A percentile compares a stretch with the other conserved stretches of the same genome.
phyloP scores from a whole-genome alignment of 352 stramenopile species.

The Phytophthora citrophthora region DNA sequence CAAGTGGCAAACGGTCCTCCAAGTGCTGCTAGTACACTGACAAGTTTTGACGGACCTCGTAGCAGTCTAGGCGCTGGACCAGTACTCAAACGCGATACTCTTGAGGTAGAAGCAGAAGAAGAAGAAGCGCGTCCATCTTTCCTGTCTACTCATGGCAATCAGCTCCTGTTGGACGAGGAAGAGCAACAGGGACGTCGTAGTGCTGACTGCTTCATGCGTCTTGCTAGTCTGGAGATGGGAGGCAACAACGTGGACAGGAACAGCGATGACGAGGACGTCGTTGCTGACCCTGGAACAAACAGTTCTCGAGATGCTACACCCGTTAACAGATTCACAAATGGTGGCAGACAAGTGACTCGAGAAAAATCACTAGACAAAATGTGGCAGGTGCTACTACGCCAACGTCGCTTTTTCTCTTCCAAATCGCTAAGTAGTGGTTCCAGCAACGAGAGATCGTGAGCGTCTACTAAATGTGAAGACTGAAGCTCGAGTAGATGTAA shows the following conservation, averaged over 20 bases:
- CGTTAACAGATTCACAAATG: constrained; percentile 2
- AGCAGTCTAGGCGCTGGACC: constrained; percentile 12
- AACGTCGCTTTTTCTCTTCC: constrained; percentile 71
- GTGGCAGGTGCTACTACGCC: constrained; percentile 59
- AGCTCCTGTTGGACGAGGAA: constrained; percentile 42
- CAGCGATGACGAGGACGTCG: constrained; percentile 29
- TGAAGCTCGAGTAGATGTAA: neutral
- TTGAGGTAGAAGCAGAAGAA: constrained; percentile 35
- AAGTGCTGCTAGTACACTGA: constrained; percentile 10
- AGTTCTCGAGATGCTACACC: neutral
- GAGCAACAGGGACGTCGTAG: constrained; percentile 50
- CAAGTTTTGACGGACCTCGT: constrained; percentile 6
- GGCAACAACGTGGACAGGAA: constrained; percentile 34
- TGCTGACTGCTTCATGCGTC: constrained; percentile 80
- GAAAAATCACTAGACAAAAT: constrained; percentile 51
- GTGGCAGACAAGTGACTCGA: constrained; percentile 9
- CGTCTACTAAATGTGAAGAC: neutral
- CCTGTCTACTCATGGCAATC: constrained; percentile 72
- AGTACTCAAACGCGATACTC: constrained; percentile 21
- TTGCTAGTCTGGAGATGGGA: constrained; percentile 68
- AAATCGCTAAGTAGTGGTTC: constrained; percentile 52
- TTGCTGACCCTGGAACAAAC: constrained; percentile 15
- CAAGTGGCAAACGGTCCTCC: constrained; percentile 5
- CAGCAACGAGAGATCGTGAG: constrained; percentile 43
- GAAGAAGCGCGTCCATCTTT: constrained; percentile 68